Evolutionary conservation across 306 rosid species (phyloP), one percentile per base, ranked within the genome.

Genomic region (Castanea crenata): DNA sequence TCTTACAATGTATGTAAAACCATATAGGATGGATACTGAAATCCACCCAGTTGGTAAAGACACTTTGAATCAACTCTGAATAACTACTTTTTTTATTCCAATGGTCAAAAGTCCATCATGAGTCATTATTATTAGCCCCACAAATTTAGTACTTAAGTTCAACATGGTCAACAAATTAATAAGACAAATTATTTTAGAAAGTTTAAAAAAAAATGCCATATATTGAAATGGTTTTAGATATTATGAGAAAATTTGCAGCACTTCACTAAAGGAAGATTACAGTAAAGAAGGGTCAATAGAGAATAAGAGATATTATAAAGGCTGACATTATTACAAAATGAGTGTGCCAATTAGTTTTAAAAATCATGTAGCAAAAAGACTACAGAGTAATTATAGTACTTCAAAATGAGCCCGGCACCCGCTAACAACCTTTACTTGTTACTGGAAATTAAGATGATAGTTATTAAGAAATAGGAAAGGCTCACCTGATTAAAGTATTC

Each of bases 401-500:
- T 62, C 69, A 62, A 29, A 27, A 27, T 11, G 19, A 62, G 69
- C 19, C 18, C 0, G 16, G 54, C 16, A 61, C 67, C 67, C 5
- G 5, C 3, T 9, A 64, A 31, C 13, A 32, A 64, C 13, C 21
- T 29, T 7, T 4, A 14, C 41, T 64, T 64, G 70, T 2, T 1
- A 31, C 41, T 23, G n/a, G n/a, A 7, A 67, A 6, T 18, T 67
- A 6, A 61, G 23, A 25, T 10, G 4, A 32, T 13, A 75, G 57
- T 7, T 55, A 44, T 34, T 4, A 74, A 51, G 63, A 57, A 54
- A 20, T 38, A 23, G 55, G 3, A 49, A 20, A 63, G 4, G 51
- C 87, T 74, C 61, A 91, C 98, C 97, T 93, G 90, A 91, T 93
- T 89, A 93, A 77, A 64, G 98, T 91, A 77, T 93, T 91, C 56